These are phyloP conservation scores for Taiozyma sp. DNA, from an alignment of 1,139 yeast genomes.

Conservation along the genomic window DNA sequence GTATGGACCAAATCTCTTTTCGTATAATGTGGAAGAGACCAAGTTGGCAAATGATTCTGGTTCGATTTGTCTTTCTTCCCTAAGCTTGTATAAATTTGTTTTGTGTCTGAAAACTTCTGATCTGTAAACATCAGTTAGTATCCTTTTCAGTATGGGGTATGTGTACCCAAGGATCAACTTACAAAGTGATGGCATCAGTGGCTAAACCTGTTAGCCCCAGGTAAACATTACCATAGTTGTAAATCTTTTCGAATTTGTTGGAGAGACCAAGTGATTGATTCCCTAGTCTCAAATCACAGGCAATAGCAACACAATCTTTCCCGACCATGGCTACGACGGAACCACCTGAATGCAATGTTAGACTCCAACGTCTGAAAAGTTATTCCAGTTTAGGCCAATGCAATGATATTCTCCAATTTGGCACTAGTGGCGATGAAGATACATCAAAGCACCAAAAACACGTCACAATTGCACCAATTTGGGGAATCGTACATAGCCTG, in stretches of 20 bases:
- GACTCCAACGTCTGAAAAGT: neutral
- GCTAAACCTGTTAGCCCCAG: slow-evolving; percentile 95
- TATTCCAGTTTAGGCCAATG: neutral
- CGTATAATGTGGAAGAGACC: slow-evolving; percentile 85
- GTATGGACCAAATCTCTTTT: slow-evolving; percentile 93
- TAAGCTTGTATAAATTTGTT: slow-evolving; percentile 81
- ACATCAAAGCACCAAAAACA: neutral
- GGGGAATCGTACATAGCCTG: neutral
- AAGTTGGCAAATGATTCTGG: slow-evolving; percentile 92
- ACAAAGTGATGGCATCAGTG: slow-evolving; percentile 81
- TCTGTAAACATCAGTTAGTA: slow-evolving; percentile 73
- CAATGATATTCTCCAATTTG: neutral
- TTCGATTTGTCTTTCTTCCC: slow-evolving; percentile 89
- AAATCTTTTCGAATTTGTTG: slow-evolving; percentile 88
- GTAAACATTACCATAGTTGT: slow-evolving; percentile 78
- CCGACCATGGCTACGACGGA: slow-evolving; percentile 98
- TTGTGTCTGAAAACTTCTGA: slow-evolving; percentile 77
- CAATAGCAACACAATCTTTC: slow-evolving; percentile 96
- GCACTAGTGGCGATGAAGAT: slow-evolving; percentile 3
- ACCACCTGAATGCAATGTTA: slow-evolving; percentile 51
- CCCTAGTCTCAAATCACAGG: slow-evolving; percentile 91
- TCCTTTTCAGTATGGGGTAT: slow-evolving; percentile 24
- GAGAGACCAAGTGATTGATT: slow-evolving; percentile 90
- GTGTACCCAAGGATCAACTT: slow-evolving; percentile 41
- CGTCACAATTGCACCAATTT: neutral